These are phyloP conservation scores for Trichoderma reesei DNA, from an alignment of 495 filamentous ascomycete species.

Conservation along the genomic window DNA sequence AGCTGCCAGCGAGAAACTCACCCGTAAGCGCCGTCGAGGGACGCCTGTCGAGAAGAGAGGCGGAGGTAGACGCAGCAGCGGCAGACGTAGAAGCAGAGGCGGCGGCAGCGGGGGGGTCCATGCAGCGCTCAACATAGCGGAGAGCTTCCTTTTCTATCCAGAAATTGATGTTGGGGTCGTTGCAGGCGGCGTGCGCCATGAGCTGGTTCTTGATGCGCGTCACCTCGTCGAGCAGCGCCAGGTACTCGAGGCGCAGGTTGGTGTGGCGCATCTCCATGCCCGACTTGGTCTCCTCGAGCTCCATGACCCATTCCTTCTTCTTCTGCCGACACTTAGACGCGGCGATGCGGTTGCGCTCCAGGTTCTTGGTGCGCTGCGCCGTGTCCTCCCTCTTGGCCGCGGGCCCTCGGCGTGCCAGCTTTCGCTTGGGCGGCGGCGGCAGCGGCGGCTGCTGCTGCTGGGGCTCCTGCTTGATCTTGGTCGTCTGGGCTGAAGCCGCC, in stretches of 20 bases:
- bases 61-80: no score
- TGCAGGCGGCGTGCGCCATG: constrained; percentile 50
- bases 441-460: background rate
- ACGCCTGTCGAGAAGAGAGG: background rate
- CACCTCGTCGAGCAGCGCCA: constrained; percentile 36
- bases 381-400: constrained; percentile 16
- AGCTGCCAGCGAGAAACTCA: background rate
- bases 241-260: constrained; percentile 29
- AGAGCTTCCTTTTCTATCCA: constrained; percentile 37
- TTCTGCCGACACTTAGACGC: constrained; percentile 82
- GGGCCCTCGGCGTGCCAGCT: background rate
- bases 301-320: constrained; percentile 66
- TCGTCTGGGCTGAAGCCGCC: background rate
- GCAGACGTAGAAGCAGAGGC: no score
- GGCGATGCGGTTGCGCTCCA: constrained; percentile 74
- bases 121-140: background rate
- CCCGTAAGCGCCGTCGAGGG: background rate
- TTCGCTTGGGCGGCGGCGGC: constrained; percentile 2
- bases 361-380: constrained; percentile 38
- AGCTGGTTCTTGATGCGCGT: constrained; percentile 47
- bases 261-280: constrained; percentile 28
- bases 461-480: background rate
- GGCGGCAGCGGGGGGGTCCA: background rate
- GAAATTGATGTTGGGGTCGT: constrained; percentile 38
- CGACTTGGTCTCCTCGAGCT: constrained; percentile 43